Evolutionary conservation across 495 filamentous ascomycete species (phyloP).

Genomic region (Penicillium paxilli): DNA sequence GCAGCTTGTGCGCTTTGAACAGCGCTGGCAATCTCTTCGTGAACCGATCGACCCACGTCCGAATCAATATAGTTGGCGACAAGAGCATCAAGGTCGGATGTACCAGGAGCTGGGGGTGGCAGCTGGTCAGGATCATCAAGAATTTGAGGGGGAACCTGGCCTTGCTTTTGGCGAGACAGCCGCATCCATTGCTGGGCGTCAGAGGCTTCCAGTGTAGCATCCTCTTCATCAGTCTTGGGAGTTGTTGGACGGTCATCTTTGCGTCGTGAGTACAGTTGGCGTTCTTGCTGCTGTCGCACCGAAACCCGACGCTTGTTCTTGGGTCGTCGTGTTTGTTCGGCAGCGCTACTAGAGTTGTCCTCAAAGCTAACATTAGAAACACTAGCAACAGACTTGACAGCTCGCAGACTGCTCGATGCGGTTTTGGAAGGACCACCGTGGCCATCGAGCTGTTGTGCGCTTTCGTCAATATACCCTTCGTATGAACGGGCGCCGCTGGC

Average conservation of each 20-base stretch:
- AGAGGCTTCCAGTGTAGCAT: conserved; percentile 65
- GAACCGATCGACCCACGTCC: conserved; percentile 73
- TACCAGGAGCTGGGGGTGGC: conserved; percentile 61
- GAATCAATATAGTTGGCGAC: conserved; percentile 74
- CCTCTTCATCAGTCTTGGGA: conserved; percentile 66
- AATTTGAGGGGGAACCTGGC: conserved; percentile 59
- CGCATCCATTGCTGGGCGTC: conserved; percentile 68
- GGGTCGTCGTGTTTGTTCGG: conserved; percentile 61
- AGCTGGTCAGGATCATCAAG: conserved; percentile 75
- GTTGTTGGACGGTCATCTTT: conserved; percentile 60
- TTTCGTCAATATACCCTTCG: conserved; percentile 50
- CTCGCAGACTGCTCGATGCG: conserved; percentile 81
- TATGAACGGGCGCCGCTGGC: conserved; percentile 60
- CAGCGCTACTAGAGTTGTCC: conserved; percentile 55
- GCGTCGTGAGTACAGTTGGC: conserved; percentile 85
- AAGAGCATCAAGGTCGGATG: conserved; percentile 80
- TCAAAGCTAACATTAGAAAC: conserved; percentile 66
- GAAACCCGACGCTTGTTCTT: conserved; percentile 69
- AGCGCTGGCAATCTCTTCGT: conserved; percentile 75
- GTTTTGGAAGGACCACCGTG: conserved; percentile 56
- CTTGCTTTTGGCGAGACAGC: conserved; percentile 62
- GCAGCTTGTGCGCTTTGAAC: conserved; percentile 58
- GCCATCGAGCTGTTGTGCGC: conserved; percentile 41
- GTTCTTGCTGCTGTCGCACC: conserved; percentile 78
- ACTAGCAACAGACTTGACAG: conserved; percentile 90